Conservation (phyloP, 2,329 filamentous ascomycete species). For the Fusarium citri region DNA sequence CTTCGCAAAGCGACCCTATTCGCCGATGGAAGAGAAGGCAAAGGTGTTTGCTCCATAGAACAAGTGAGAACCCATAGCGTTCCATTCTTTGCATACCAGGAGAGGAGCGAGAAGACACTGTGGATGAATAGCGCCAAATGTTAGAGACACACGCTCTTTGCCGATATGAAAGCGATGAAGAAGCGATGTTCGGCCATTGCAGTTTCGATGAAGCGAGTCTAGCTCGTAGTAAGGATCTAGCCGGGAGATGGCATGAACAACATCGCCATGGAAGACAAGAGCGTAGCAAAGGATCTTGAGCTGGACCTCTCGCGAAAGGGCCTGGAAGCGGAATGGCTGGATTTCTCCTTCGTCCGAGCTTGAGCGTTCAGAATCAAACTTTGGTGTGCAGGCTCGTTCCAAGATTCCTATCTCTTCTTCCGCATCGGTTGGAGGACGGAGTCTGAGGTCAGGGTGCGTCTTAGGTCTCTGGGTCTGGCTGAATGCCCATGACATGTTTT, state of each 20-base stretch:
- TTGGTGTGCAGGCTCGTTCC: neutral
- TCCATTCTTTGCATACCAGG: constrained; percentile 55
- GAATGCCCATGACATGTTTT: constrained; percentile 35
- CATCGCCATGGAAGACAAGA: constrained; percentile 50
- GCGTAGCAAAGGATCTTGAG: constrained; percentile 52
- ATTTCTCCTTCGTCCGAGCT: constrained; percentile 9
- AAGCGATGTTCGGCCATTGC: constrained; percentile 37
- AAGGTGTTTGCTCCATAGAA: constrained; percentile 65
- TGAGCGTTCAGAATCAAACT: neutral
- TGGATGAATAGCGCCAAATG: constrained; percentile 48
- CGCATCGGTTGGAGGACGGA: constrained; percentile 3
- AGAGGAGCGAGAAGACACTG: constrained; percentile 53
- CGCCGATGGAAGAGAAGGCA: constrained; percentile 64
- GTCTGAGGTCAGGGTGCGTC: constrained; percentile 27
- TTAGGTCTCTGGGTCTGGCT: neutral
- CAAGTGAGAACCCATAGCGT: constrained; percentile 54
- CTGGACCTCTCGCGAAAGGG: constrained; percentile 48
- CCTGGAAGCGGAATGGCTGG: constrained; percentile 47
- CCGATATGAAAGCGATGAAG: constrained; percentile 57
- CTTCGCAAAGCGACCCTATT: constrained; percentile 60
- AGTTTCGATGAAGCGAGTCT: constrained; percentile 16
- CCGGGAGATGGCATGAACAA: constrained; percentile 59
- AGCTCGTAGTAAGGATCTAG: constrained; percentile 53
- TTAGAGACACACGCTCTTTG: constrained; percentile 47
- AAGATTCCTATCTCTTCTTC: neutral